Conservation (phyloP, 495 filamentous ascomycete genomes). For the Aspergillus conjunctus region DNA sequence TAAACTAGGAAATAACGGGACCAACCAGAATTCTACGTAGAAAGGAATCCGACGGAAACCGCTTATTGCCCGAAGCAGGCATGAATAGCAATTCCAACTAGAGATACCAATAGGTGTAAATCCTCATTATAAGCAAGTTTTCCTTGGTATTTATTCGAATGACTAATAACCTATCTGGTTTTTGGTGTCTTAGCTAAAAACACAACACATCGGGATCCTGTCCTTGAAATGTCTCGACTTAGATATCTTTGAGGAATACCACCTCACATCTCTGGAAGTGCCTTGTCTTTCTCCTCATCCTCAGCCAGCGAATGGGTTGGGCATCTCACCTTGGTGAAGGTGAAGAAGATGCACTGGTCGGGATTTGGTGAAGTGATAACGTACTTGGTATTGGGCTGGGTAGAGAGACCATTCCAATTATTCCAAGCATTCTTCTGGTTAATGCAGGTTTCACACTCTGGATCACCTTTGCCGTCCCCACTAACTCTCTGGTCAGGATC, state of each 20-base stretch:
- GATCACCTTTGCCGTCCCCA: background rate
- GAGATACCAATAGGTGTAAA: too few species aligned
- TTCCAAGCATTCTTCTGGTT: background rate
- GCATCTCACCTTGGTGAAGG: background rate
- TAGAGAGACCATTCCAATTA: background rate
- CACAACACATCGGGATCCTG: too few species aligned
- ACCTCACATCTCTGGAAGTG: background rate
- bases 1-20: too few species aligned
- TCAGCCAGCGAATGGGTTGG: background rate
- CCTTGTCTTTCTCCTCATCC: background rate
- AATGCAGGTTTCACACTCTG: background rate
- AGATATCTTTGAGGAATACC: background rate
- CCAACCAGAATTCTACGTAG: too few species aligned
- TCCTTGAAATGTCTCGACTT: too few species aligned
- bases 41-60: too few species aligned
- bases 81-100: too few species aligned
- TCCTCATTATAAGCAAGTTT: too few species aligned
- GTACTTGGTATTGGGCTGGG: background rate
- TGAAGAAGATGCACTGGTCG: background rate
- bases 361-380: background rate
- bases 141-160: too few species aligned
- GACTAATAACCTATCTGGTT: too few species aligned
- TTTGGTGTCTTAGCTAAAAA: too few species aligned
- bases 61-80: too few species aligned
- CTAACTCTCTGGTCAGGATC: background rate